phyloP scores from a whole-genome alignment of 371 early-diverging fungal genomes.

The Dinochytrium kinnereticum region DNA sequence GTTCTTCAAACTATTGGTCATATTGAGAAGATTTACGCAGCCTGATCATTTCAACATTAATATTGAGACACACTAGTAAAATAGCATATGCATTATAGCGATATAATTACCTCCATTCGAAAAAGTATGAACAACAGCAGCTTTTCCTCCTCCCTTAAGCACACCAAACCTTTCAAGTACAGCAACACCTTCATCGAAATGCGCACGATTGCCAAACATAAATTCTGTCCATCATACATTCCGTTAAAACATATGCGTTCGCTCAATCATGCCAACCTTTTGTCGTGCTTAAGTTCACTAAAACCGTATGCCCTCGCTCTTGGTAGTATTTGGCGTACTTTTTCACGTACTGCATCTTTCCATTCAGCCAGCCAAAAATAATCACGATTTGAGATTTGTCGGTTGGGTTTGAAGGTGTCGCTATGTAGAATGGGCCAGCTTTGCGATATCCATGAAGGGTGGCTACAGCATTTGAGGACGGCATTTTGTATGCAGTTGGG shows the following conservation, averaged over 20 bases:
- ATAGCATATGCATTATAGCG: background rate
- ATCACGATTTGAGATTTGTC: slow-evolving; percentile 1
- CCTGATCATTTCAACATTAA: too few species aligned
- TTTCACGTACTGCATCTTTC: slow-evolving; percentile 18
- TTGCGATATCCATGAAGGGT: background rate
- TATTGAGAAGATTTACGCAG: background rate
- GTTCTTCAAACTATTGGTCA: background rate
- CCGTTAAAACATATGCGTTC: background rate
- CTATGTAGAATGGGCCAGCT: background rate
- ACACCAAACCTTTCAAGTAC: background rate
- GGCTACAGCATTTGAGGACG: background rate
- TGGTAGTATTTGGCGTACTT: slow-evolving; percentile 24
- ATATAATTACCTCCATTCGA: slow-evolving; percentile 9
- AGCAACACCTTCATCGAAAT: background rate
- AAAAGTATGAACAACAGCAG: background rate
- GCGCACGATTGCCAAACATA: too few species aligned
- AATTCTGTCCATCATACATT: too few species aligned
- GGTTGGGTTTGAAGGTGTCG: background rate
- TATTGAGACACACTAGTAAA: too few species aligned
- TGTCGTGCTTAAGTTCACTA: background rate
- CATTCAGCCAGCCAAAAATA: slow-evolving; percentile 22
- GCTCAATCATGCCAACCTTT: background rate
- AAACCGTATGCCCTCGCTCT: slow-evolving; percentile 3
- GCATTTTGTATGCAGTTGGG: too few species aligned
- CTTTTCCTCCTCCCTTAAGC: background rate